Conservation (phyloP, 176 grass and related monocot genomes). For the Dactylis glomerata region DNA sequence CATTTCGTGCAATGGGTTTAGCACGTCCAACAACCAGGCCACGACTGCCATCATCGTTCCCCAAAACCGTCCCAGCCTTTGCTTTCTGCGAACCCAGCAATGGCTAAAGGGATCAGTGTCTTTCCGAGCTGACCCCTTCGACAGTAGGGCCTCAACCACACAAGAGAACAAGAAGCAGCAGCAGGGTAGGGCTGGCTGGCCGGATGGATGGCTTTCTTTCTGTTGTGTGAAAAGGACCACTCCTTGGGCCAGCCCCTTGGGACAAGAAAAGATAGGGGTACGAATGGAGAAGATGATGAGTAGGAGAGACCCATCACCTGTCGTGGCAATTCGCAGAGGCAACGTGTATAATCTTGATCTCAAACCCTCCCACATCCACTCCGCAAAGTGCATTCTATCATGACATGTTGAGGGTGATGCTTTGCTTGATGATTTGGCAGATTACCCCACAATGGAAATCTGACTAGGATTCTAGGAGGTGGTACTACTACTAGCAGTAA, state of each 20-base stretch:
- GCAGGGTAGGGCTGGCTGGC: conserved; percentile 15
- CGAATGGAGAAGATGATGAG: background rate
- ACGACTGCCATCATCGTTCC: conserved; percentile 11
- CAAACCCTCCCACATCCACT: background rate
- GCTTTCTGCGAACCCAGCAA: conserved; percentile 7
- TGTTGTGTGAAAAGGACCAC: conserved; percentile 36
- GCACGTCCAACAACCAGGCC: background rate
- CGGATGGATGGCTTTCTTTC: background rate
- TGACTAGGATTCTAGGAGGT: conserved; percentile 25
- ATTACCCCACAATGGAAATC: conserved; percentile 18
- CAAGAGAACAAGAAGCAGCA: conserved; percentile 37
- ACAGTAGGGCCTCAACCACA: conserved; percentile 8
- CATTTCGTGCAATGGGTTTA: conserved; percentile 12
- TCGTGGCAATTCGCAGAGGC: background rate
- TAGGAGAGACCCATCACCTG: conserved; percentile 7
- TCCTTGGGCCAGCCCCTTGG: background rate
- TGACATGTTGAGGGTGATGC: background rate
- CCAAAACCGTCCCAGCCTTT: background rate
- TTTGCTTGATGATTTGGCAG: conserved; percentile 35
- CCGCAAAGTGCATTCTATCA: background rate
- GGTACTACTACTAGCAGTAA: background rate
- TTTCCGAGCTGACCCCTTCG: conserved; percentile 1
- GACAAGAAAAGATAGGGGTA: conserved; percentile 1
- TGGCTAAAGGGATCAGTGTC: background rate
- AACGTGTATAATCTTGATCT: background rate